A percentile compares a stretch with the other conserved stretches of the same genome.
These are phyloP conservation scores for Metschnikowia proteae DNA, from an alignment of 805 yeast genomes.

Conservation along the genomic window DNA sequence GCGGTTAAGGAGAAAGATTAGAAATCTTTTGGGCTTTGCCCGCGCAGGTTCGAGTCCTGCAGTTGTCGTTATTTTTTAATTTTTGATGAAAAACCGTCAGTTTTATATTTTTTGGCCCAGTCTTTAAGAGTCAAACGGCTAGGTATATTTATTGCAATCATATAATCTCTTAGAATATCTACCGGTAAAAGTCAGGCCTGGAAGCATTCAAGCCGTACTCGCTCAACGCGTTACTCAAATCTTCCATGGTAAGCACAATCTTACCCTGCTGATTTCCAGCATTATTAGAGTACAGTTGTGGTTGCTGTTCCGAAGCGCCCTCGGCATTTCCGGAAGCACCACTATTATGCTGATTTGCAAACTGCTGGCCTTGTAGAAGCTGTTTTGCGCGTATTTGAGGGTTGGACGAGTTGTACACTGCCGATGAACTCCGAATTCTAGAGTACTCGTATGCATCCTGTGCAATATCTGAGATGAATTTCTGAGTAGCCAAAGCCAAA, in stretches of 20 bases:
- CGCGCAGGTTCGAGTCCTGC: conserved; percentile 81
- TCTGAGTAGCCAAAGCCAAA: conserved; percentile 92
- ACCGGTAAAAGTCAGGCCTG: conserved; percentile 93
- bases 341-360: conserved; percentile 39
- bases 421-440: conserved; percentile 80
- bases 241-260: conserved; percentile 88
- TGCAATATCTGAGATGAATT: conserved; percentile 89
- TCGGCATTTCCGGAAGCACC: conserved; percentile 17
- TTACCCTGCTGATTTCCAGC: conserved; percentile 62
- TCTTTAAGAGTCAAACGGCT: no score
- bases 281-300: conserved; percentile 34
- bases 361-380: conserved; percentile 61
- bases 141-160: no score
- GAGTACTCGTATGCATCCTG: conserved; percentile 96
- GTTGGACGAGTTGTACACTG: conserved; percentile 80
- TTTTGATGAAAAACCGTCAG: no score
- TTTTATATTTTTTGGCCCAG: no score
- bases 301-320: conserved; percentile 31
- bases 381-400: conserved; percentile 86
- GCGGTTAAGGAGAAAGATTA: conserved; percentile 77
- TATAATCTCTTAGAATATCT: no score
- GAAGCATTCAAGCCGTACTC: conserved; percentile 90
- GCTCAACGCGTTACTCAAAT: conserved; percentile 83
- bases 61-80: conserved; percentile 53
- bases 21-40: conserved; percentile 73